Evolutionary conservation across 2,329 filamentous ascomycete genomes (phyloP).

Genomic region (Cadophora malorum): DNA sequence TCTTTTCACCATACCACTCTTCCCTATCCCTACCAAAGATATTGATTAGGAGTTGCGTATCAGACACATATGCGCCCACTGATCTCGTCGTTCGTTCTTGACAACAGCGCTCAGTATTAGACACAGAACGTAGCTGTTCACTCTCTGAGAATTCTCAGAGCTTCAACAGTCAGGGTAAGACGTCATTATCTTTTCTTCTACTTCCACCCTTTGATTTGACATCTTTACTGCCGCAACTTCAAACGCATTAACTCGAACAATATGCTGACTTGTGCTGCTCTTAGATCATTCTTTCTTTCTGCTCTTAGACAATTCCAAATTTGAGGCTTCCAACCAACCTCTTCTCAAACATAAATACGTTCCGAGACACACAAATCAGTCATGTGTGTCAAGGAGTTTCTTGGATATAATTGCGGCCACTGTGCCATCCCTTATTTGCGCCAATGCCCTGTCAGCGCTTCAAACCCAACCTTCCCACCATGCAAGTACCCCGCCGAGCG

Average conservation of each 20-base stretch:
- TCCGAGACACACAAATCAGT: conserved; percentile 11
- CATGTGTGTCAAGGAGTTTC: conserved; percentile 56
- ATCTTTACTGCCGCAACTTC: too few relatives aligned
- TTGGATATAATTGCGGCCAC: conserved; percentile 57
- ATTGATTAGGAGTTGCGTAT: neutral
- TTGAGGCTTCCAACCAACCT: neutral
- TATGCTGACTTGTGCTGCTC: neutral
- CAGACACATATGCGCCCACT: too few relatives aligned
- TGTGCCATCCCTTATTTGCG: conserved; percentile 50
- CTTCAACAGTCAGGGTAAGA: neutral
- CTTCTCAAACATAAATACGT: conserved; percentile 4
- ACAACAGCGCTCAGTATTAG: neutral
- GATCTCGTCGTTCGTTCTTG: neutral
- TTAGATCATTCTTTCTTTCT: neutral
- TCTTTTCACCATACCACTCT: neutral
- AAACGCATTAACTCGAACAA: too few relatives aligned
- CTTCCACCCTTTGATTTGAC: neutral
- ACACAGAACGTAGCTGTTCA: neutral
- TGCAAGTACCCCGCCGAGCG: conserved; percentile 41
- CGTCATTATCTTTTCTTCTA: neutral
- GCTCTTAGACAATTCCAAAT: conserved; percentile 5
- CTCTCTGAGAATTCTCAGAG: neutral
- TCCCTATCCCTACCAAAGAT: neutral
- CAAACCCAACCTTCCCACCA: conserved; percentile 38
- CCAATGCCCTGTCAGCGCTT: conserved; percentile 48